These are phyloP conservation scores for Hyphopichia pseudoburtonii DNA, from an alignment of 1,139 yeast species.

Conservation along the genomic window DNA sequence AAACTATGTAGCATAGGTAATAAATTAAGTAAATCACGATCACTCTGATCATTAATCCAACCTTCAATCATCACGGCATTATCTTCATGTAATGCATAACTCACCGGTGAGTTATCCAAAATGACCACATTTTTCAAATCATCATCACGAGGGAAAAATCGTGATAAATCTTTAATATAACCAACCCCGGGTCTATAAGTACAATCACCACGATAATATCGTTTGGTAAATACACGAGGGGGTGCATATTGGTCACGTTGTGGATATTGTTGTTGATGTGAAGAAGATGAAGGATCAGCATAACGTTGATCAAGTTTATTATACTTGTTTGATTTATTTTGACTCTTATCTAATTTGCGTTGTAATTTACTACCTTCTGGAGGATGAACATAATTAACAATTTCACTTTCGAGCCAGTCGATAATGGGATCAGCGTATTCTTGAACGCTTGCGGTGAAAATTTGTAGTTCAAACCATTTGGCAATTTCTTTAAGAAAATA, in stretches of 20 bases:
- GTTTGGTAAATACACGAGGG: slow-evolving; percentile 42
- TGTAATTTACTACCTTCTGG: slow-evolving; percentile 9
- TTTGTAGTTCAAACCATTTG: slow-evolving; percentile 85
- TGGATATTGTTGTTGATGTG: neutral
- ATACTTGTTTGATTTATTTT: slow-evolving; percentile 2
- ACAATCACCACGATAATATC: slow-evolving; percentile 82
- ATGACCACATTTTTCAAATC: slow-evolving; percentile 76
- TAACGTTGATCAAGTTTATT: slow-evolving; percentile 3
- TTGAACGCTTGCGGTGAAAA: slow-evolving; percentile 91
- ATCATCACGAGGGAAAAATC: slow-evolving; percentile 40
- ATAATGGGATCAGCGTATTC: slow-evolving; percentile 98
- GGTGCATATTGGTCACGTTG: no score
- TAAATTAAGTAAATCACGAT: slow-evolving; percentile 74
- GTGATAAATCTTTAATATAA: slow-evolving; percentile 79
- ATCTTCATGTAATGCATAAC: slow-evolving; percentile 78
- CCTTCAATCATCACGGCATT: slow-evolving; percentile 95
- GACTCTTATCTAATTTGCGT: neutral
- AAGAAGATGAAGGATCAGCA: neutral
- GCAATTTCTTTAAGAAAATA: slow-evolving; percentile 73
- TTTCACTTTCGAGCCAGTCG: slow-evolving; percentile 66
- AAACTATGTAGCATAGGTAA: slow-evolving; percentile 80
- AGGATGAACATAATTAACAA: slow-evolving; percentile 17
- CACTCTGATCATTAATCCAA: slow-evolving; percentile 95
- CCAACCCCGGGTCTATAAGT: slow-evolving; percentile 77
- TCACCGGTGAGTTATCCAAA: slow-evolving; percentile 88